Percentiles rank a stretch among this genome's conserved stretches.
These are phyloP conservation scores for Melaleuca quinquenervia DNA, from an alignment of 345 rosid genomes.

Conservation along the genomic window DNA sequence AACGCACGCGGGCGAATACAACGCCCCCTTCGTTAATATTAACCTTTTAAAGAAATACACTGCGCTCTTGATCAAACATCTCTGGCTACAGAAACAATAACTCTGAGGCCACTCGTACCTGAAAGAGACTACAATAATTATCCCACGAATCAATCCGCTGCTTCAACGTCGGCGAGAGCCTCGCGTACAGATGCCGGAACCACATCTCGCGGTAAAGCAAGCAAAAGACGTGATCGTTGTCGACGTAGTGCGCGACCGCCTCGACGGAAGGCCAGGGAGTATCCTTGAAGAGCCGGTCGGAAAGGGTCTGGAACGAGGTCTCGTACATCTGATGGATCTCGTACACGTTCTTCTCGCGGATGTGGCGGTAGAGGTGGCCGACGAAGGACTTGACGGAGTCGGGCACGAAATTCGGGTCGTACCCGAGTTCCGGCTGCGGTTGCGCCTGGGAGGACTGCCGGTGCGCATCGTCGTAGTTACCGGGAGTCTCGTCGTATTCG, in stretches of 20 bases:
- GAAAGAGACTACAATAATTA: constrained; percentile 83
- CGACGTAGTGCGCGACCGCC: constrained; percentile 75
- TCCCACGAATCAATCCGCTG: constrained; percentile 99
- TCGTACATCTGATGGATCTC: constrained; percentile 99
- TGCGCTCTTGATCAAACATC: neutral
- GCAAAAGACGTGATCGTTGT: constrained; percentile 92
- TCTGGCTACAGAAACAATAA: neutral
- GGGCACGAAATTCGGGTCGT: constrained; percentile 88
- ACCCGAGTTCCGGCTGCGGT: constrained; percentile 28
- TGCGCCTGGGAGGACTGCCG: constrained; percentile 8
- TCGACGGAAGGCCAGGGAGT: constrained; percentile 96
- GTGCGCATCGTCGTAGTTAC: constrained; percentile 45
- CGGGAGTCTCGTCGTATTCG: constrained; percentile 39
- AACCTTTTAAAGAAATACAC: neutral
- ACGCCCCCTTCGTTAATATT: neutral
- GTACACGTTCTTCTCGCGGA: constrained; percentile 94
- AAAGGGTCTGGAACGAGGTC: constrained; percentile 83
- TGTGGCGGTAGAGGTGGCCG: constrained; percentile 90
- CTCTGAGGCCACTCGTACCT: constrained; percentile 17
- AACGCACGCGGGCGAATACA: neutral
- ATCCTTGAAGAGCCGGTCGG: constrained; percentile 86
- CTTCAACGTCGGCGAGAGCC: constrained; percentile 74
- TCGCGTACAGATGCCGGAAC: constrained; percentile 92
- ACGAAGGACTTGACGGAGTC: constrained; percentile 92
- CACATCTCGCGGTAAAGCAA: constrained; percentile 98